phyloP scores from a whole-genome alignment of 495 filamentous ascomycete species.

The Lophium mytilinum region DNA sequence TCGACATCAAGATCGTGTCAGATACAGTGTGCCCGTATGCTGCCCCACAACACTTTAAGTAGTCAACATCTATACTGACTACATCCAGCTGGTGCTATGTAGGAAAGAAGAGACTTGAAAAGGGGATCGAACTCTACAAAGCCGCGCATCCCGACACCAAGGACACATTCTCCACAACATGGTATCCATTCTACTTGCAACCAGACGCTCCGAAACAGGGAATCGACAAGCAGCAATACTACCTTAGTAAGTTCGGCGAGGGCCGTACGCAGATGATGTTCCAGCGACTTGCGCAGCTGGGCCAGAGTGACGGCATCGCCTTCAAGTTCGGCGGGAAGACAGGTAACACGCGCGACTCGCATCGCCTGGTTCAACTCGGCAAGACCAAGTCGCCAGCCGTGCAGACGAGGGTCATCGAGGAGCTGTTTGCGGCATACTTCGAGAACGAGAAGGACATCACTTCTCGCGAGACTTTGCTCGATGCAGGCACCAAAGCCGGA shows the following conservation, averaged over 20 bases:
- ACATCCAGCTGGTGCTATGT: slow-evolving; percentile 57
- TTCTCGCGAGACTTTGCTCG: slow-evolving; percentile 47
- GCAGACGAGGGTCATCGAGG: slow-evolving; percentile 57
- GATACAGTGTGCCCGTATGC: slow-evolving; percentile 75
- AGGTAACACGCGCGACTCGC: slow-evolving; percentile 71
- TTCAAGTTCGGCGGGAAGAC: slow-evolving; percentile 67
- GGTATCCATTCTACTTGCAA: slow-evolving; percentile 76
- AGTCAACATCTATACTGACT: not conserved
- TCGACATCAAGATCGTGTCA: slow-evolving; percentile 65
- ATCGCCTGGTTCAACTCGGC: slow-evolving; percentile 64
- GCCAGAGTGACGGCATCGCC: slow-evolving; percentile 56
- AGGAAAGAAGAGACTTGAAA: slow-evolving; percentile 65
- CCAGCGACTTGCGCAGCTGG: slow-evolving; percentile 48
- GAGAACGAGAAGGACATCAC: slow-evolving; percentile 75
- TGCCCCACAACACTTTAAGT: slow-evolving; percentile 13
- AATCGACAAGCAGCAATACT: slow-evolving; percentile 50
- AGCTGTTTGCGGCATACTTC: slow-evolving; percentile 66
- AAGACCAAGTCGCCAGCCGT: slow-evolving; percentile 47
- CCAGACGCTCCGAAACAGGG: slow-evolving; percentile 50
- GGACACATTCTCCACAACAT: slow-evolving; percentile 64
- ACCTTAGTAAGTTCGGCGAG: slow-evolving; percentile 50
- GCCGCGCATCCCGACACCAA: slow-evolving; percentile 44
- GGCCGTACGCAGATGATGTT: slow-evolving; percentile 50
- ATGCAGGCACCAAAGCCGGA: slow-evolving; percentile 56
- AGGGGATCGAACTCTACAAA: slow-evolving; percentile 60